phyloP scores from a whole-genome alignment of 1,284 basidiomycete genomes.

The Cutaneotrichosporon cavernicola region DNA sequence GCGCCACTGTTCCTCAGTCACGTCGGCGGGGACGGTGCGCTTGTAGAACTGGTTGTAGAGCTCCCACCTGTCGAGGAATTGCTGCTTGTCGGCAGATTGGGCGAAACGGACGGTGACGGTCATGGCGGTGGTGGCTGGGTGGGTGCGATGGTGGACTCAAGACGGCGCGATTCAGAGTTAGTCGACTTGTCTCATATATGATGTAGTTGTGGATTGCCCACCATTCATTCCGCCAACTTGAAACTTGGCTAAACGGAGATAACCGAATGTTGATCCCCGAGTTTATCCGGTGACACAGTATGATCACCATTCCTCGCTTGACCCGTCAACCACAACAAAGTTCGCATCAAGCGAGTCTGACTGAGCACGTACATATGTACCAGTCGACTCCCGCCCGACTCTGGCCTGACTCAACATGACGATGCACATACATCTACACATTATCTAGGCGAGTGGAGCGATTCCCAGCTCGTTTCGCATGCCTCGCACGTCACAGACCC shows the following conservation, averaged over 20 bases:
- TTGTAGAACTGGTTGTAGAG: slow-evolving; percentile 29
- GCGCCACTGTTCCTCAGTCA: slow-evolving; percentile 16
- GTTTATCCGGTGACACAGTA: background rate
- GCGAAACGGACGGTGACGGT: slow-evolving; percentile 21
- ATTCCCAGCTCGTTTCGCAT: background rate
- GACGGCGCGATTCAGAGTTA: no score
- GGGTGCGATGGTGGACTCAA: background rate
- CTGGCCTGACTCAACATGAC: no score
- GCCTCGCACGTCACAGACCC: background rate
- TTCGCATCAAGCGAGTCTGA: background rate
- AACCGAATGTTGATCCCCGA: background rate
- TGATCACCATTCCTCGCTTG: background rate
- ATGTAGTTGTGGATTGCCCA: background rate
- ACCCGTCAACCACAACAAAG: background rate
- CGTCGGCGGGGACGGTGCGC: slow-evolving; percentile 20
- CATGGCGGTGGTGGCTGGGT: background rate
- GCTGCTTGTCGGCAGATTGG: slow-evolving; percentile 17
- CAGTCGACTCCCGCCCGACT: background rate
- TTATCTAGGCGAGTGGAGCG: background rate
- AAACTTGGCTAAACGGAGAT: background rate
- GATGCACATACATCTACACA: background rate
- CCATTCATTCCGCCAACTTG: background rate
- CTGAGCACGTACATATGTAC: background rate
- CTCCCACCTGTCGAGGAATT: slow-evolving; percentile 20
- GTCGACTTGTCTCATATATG: no score